Percentiles rank a stretch among this genome's conserved stretches.
These are phyloP conservation scores for Podaxis mareebaensis DNA, from an alignment of 768 basidiomycete species.

Conservation along the genomic window DNA sequence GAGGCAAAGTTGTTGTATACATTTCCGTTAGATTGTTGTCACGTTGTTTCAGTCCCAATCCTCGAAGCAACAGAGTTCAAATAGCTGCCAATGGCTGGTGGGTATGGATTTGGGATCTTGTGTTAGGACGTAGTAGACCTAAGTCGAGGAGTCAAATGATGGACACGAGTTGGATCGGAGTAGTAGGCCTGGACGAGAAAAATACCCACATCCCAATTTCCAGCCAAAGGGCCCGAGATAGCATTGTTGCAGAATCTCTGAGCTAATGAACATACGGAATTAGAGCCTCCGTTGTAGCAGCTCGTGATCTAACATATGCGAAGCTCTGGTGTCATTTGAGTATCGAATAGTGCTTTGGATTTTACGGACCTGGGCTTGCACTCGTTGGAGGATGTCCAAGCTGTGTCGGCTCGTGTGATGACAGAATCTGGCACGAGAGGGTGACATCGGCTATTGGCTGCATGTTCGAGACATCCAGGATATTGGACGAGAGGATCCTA, in stretches of 20 bases:
- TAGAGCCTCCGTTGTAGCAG: constrained; percentile 50
- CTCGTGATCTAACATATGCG: constrained; percentile 40
- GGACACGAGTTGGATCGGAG: neutral
- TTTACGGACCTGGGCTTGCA: constrained; percentile 47
- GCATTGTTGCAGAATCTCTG: constrained; percentile 60
- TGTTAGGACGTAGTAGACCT: constrained; percentile 51
- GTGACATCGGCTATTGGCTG: constrained; percentile 56
- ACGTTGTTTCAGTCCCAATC: constrained; percentile 46
- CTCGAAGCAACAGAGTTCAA: constrained; percentile 30
- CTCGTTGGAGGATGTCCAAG: constrained; percentile 43
- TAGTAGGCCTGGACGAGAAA: neutral
- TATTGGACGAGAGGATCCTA: constrained; percentile 53
- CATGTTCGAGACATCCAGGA: constrained; percentile 57
- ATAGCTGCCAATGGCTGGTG: constrained; percentile 38
- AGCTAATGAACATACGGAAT: constrained; percentile 54
- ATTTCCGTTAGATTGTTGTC: constrained; percentile 37
- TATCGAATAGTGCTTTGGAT: neutral
- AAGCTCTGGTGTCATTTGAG: neutral
- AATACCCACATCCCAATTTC: constrained; percentile 50
- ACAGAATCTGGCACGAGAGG: constrained; percentile 46
- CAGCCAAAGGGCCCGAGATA: constrained; percentile 53
- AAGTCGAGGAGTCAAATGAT: neutral
- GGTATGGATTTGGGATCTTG: constrained; percentile 49
- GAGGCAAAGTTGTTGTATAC: constrained; percentile 49
- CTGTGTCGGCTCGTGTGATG: constrained; percentile 41